Percentiles rank a stretch among this genome's conserved stretches.
Conservation (phyloP, 768 basidiomycete species). For the Mycena haematopus region DNA sequence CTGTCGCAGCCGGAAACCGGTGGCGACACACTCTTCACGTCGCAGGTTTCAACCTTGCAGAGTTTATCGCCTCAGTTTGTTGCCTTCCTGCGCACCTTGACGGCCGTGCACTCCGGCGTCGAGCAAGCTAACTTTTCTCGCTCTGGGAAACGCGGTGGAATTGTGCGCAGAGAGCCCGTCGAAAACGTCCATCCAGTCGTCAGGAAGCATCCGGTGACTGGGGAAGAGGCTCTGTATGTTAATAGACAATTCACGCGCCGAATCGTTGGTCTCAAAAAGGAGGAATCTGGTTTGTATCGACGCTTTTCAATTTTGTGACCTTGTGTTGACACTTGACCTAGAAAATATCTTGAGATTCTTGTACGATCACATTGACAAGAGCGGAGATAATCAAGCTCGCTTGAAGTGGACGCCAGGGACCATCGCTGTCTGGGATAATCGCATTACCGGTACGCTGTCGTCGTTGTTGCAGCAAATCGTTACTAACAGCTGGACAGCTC, state of each 20-base stretch:
- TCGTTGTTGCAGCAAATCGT: not conserved
- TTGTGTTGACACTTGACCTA: conserved; percentile 34
- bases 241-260: conserved; percentile 83
- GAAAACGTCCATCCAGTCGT: conserved; percentile 83
- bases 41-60: conserved; percentile 70
- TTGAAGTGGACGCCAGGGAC: conserved; percentile 79
- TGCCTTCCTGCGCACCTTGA: conserved; percentile 78
- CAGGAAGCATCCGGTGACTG: conserved; percentile 83
- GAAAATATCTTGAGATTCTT: conserved; percentile 71
- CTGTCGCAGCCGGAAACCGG: conserved; percentile 68
- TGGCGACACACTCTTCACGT: conserved; percentile 77
- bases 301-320: conserved; percentile 20
- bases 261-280: conserved; percentile 85
- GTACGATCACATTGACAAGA: conserved; percentile 79
- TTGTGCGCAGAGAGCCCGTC: conserved; percentile 83
- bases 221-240: conserved; percentile 88
- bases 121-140: conserved; percentile 36
- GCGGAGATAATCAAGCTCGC: conserved; percentile 80
- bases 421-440: conserved; percentile 86
- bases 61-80: conserved; percentile 79
- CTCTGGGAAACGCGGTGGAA: conserved; percentile 61
- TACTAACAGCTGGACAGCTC: conserved; percentile 55
- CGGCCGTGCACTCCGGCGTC: conserved; percentile 82
- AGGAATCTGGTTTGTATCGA: conserved; percentile 71
- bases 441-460: conserved; percentile 52